Evolutionary conservation across 2,329 filamentous ascomycete species (phyloP), one percentile per base, ranked within the genome.

Genomic region (Ceratocystis albifundus): DNA sequence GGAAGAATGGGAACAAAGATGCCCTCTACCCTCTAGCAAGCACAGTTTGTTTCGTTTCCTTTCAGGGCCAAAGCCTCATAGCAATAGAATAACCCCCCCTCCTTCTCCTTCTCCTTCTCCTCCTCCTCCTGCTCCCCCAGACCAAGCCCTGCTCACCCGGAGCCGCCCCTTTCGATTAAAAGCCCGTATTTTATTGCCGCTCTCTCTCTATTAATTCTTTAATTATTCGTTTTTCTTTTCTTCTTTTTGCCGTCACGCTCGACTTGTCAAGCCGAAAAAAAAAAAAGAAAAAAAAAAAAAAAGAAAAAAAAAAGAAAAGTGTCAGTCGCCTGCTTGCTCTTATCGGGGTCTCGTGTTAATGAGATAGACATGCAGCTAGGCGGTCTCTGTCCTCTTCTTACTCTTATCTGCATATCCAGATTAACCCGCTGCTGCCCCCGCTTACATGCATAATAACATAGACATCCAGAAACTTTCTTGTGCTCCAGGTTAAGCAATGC

Each of bases 271-370:
- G 1, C 32, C 32, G 28, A 30, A 30, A 30, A 36, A 36, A 36
- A 28, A 32, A 32, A 32, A 32, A 32, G 7, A 32, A 30, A 32
- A 32, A 32, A 32, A 7, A 36, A 36, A 36, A 30, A 36, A 36
- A 36, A 28, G 8, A 32, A 32, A 32, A 32, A 32, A 32, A 30
- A 32, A 32, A 32, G 7, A 7, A 36, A 36, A 36, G 32, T 36
- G 32, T 8, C 32, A 36, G 46, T 50, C 46, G 17, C 46, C 15
- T 8, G 17, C 17, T 55, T 36, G 32, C 50, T 15, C 20, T 15
- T 55, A 55, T 4, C 50, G 50, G 50, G 50, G 50, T 30, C 50
- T 55, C 50, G 50, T 55, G 50, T 55, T 28, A 55, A 36, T 36
- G 32, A 36, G 32, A 36, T 25, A 55, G 22, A 20, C 28, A 55